Percentiles rank a stretch among this genome's conserved stretches.
These are phyloP conservation scores for Gaultheria prostrata DNA, from an alignment of 148 eudicot genomes.

Conservation along the genomic window DNA sequence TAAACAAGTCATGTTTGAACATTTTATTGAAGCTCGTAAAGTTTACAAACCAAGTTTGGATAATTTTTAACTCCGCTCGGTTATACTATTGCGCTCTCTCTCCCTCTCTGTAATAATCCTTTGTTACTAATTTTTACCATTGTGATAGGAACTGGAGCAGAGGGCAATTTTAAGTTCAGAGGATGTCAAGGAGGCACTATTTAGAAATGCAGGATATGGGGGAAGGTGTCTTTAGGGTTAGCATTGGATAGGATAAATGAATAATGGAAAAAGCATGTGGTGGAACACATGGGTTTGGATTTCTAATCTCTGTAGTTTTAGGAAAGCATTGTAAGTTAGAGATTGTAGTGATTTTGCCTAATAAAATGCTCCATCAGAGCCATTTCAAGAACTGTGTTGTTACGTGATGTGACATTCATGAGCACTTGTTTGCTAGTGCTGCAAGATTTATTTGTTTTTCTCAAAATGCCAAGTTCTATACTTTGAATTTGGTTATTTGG, in stretches of 20 bases:
- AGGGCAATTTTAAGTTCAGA: constrained; percentile 27
- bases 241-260: neutral
- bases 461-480: neutral
- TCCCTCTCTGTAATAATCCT: neutral
- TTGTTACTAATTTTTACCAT: neutral
- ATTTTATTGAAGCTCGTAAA: neutral
- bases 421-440: constrained; percentile 17
- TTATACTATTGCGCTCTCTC: constrained; percentile 7
- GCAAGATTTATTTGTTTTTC: neutral
- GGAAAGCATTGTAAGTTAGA: neutral
- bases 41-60: neutral
- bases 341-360: neutral
- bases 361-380: constrained; percentile 5
- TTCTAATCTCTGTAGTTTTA: neutral
- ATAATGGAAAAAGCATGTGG: neutral
- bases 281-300: neutral
- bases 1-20: neutral
- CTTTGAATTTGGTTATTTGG: neutral
- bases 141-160: constrained; percentile 30
- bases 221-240: constrained; percentile 36
- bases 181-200: constrained; percentile 42
- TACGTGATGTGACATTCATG: constrained; percentile 6
- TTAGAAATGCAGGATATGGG: constrained; percentile 48
- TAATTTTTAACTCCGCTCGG: neutral
- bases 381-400: neutral